These are phyloP conservation scores for Hyaloscypha finlandica DNA, from an alignment of 495 filamentous ascomycete genomes.

Conservation along the genomic window DNA sequence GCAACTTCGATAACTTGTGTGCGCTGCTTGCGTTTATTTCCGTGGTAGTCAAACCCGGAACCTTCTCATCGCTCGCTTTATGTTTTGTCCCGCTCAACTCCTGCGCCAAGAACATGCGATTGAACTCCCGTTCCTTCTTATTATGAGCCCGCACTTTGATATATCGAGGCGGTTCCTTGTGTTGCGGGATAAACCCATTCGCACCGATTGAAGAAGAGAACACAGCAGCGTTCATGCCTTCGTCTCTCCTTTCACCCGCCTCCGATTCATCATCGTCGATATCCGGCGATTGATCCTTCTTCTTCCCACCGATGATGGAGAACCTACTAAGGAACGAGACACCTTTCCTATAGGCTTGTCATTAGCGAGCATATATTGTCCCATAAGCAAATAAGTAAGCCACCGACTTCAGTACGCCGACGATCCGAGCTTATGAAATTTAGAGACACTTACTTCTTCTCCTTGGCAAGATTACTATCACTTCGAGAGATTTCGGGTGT, in stretches of 20 bases:
- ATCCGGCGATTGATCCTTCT: constrained; percentile 59
- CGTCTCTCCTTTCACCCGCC: constrained; percentile 56
- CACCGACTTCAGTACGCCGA: constrained; percentile 15
- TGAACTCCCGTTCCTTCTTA: constrained; percentile 83
- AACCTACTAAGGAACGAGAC: constrained; percentile 87
- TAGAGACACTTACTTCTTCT: constrained; percentile 42
- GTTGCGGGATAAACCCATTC: constrained; percentile 79
- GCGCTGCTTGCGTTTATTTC: constrained; percentile 40
- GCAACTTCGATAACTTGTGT: constrained; percentile 34
- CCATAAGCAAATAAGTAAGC: constrained; percentile 14
- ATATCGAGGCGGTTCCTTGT: constrained; percentile 89
- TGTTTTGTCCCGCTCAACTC: constrained; percentile 63
- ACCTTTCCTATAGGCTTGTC: constrained; percentile 64
- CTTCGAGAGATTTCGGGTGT: constrained; percentile 38
- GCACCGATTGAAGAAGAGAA: constrained; percentile 75
- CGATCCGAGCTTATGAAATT: constrained; percentile 9
- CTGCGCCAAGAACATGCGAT: constrained; percentile 88
- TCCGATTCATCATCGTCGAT: constrained; percentile 73
- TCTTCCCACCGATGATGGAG: constrained; percentile 75
- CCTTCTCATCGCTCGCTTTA: constrained; percentile 38
- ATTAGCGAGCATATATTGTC: constrained; percentile 18
- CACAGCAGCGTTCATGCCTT: constrained; percentile 79
- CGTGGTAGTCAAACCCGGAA: constrained; percentile 37
- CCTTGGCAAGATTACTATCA: constrained; percentile 44
- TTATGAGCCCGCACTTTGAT: constrained; percentile 79